These are phyloP conservation scores for Inga oerstediana DNA, from an alignment of 306 rosid species.

Conservation along the genomic window DNA sequence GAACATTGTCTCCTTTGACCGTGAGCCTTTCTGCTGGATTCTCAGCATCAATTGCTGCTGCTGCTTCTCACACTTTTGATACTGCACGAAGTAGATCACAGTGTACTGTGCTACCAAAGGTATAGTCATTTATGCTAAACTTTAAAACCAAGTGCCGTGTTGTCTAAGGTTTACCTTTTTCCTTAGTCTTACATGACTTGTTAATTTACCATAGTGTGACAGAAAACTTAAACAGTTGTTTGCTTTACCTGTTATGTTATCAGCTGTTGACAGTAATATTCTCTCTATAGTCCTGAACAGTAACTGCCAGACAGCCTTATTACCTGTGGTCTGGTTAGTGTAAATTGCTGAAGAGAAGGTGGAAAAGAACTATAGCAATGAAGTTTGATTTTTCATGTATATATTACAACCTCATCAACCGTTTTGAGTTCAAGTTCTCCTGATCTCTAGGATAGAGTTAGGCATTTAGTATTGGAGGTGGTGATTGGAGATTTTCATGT, in stretches of 20 bases:
- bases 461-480: neutral
- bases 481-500: neutral
- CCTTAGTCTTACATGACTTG: slow-evolving; percentile 13
- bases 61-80: slow-evolving; percentile 95
- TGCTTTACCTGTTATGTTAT: neutral
- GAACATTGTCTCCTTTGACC: slow-evolving; percentile 74
- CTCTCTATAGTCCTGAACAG: neutral
- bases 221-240: slow-evolving; percentile 1
- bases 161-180: slow-evolving; percentile 17
- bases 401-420: neutral
- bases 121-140: slow-evolving; percentile 22
- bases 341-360: neutral
- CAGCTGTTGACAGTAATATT: neutral
- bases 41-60: slow-evolving; percentile 87
- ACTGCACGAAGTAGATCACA: slow-evolving; percentile 80
- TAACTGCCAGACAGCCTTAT: neutral
- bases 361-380: neutral
- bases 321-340: neutral
- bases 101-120: slow-evolving; percentile 85
- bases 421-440: neutral
- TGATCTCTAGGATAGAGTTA: neutral
- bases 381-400: neutral
- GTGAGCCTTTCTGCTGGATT: slow-evolving; percentile 85
- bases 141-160: slow-evolving; percentile 28
- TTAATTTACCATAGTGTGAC: neutral